Conservation (phyloP, 106 monocot species). For the Phalaenopsis equestris region DNA sequence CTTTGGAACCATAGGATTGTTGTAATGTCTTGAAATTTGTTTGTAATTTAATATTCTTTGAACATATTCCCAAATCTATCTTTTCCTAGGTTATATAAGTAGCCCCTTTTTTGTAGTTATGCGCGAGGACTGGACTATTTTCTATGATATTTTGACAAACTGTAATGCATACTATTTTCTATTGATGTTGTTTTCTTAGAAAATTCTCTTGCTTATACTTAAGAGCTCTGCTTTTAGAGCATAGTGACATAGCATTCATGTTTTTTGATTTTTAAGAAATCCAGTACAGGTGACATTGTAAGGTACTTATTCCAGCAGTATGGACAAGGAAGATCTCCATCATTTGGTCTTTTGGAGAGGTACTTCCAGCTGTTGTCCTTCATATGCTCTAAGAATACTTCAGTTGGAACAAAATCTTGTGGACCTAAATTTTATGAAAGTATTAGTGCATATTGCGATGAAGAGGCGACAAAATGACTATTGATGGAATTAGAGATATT, state of each 20-base stretch:
- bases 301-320: conserved; percentile 79
- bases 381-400: background rate
- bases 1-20: background rate
- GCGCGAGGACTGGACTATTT: background rate
- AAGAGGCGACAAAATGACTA: no score
- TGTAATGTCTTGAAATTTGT: background rate
- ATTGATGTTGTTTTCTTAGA: background rate
- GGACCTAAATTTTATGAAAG: no score
- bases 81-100: background rate
- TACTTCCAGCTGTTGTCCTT: conserved; percentile 11
- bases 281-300: conserved; percentile 67
- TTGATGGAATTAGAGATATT: no score
- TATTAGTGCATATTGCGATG: no score
- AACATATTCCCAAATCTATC: background rate
- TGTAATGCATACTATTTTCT: background rate
- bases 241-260: background rate
- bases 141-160: background rate
- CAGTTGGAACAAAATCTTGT: no score
- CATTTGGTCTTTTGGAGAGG: conserved; percentile 90
- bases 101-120: background rate
- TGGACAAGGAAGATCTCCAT: conserved; percentile 56
- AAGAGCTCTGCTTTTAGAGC: background rate
- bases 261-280: background rate
- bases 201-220: background rate
- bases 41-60: background rate